Base-by-base conservation (phyloP, 208 protist genomes). In the Leishmania arabica region DNA sequence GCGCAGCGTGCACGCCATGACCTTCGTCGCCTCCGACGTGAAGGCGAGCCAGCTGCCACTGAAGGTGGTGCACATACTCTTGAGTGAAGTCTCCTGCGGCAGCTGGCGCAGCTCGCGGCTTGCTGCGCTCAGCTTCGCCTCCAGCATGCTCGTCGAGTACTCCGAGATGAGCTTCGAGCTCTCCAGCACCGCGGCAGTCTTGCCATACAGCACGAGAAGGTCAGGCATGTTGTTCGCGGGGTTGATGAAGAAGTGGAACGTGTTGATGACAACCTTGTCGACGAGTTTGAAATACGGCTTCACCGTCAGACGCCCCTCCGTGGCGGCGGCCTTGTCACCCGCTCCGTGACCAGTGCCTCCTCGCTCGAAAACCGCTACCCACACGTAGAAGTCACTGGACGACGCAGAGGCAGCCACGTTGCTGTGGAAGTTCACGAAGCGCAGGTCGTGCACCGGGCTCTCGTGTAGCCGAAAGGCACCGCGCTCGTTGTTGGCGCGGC, bases 351-450 rank as follows among this genome's bases (percentile, higher is more conserved):
- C 73, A 45, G 40, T 40, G 24, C 64, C 71, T 31, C 49, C 42
- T 31, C 71, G 56, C 58, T 90, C 79, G 51, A 79, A 76, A 37
- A 92, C 86, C 34, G 94, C 93, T 24, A 95, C 87, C 95, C 93
- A 96, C 27, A 96, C 92, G 58, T 89, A 90, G 68, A 98, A 95
- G 69, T 96, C 95, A 15, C 73, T 83, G 21, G 89, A 81, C 0
- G 87, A 80, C 3, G 93, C 89, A 15, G 90, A 95, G 31, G 95
- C 95, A 3, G 87, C 91, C 9, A 96, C 93, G 79, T 97, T 97
- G 82, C 95, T 97, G 86, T 89, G 89, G 77, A 95, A 96, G 83
- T 97, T 97, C 62, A 98, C 93, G 84, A 98, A 98, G 64, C 79
- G 77, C 15, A 96, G 87, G 42, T 87, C 86, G 66, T 89, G 86